A percentile compares a stretch with the other conserved stretches of the same genome.
phyloP scores from a whole-genome alignment of 208 protist genomes.

The Trypanosoma avium region DNA sequence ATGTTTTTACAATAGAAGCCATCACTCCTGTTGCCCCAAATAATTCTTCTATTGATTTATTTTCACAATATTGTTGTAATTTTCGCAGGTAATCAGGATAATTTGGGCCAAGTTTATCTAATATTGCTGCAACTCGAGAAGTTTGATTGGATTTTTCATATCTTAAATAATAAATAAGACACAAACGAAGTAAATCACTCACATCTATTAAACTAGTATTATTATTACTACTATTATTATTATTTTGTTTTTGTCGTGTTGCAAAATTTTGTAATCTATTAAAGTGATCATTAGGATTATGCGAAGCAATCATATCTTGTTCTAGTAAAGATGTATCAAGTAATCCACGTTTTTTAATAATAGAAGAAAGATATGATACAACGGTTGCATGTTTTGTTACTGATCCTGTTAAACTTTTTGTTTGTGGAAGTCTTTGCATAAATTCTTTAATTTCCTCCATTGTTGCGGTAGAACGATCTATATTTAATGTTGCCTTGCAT shows the following conservation, averaged over 20 bases:
- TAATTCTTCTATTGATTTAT: conserved; percentile 77
- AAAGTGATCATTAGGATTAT: conserved; percentile 66
- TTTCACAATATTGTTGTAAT: conserved; percentile 55
- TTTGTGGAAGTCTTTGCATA: conserved; percentile 85
- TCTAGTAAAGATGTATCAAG: conserved; percentile 95
- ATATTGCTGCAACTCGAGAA: conserved; percentile 31
- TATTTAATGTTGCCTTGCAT: conserved; percentile 87
- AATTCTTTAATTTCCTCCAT: conserved; percentile 88
- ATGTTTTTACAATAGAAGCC: conserved; percentile 75
- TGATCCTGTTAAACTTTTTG: conserved; percentile 72
- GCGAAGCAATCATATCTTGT: conserved; percentile 91
- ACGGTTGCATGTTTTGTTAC: conserved; percentile 87
- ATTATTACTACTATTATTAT: neutral
- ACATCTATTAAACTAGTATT: conserved; percentile 21
- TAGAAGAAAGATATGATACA: conserved; percentile 63
- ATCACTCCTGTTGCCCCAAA: conserved; percentile 87
- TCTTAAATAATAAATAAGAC: conserved; percentile 79
- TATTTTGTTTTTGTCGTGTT: conserved; percentile 1
- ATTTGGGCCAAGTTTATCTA: conserved; percentile 41
- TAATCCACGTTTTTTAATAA: conserved; percentile 83
- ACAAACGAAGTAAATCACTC: conserved; percentile 69
- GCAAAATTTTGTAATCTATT: conserved; percentile 65
- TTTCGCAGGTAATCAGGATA: conserved; percentile 47
- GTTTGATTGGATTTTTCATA: conserved; percentile 56
- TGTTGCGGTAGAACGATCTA: conserved; percentile 79